Evolutionary conservation across 768 basidiomycete species (phyloP), one percentile per base, ranked within the genome.

Genomic region (Boletus sp.): DNA sequence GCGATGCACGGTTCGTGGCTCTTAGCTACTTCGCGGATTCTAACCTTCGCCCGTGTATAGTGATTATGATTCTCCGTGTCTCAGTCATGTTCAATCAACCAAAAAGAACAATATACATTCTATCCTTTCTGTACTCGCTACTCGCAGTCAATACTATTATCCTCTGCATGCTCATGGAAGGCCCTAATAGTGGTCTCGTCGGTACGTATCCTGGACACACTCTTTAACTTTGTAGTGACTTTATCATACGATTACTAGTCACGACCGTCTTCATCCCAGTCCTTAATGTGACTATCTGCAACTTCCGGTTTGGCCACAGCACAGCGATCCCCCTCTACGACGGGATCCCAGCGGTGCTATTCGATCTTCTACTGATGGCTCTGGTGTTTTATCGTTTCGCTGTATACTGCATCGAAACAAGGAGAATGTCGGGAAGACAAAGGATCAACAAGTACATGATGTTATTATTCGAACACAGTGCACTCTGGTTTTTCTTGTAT

Each of bases 21-120:
- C n/a, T 14, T 12, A 6, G 17, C 1, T 15, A 20, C 32, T n/a
- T n/a, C 6, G 10, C 9, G 12, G 8, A 4, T 32, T 5, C 15
- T 18, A 12, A 1, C n/a, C 32, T 47, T 45, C 8, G 7, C 12
- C 4, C 12, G 5, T n/a, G 6, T 24, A 24, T 17, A 62, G 60
- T 35, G 10, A 63, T 62, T 28, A 62, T 63, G 56, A 52, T 63
- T 58, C 37, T 63, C 17, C 50, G 62, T 20, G 48, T 63, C 3
- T 55, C 59, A 5, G 62, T 28, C 20, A 63, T 62, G 62, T 62
- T 61, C 51, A n/a, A 28, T 17, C 32, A 40, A 44, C 57, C 54
- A 0, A 58, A 42, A 32, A 46, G 44, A 32, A 17, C 18, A n/a
- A 52, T 7, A 24, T 36, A 33, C 2, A 50, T 55, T 12, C 44